Evolutionary conservation across 78 protist genomes (phyloP), one percentile per base, ranked within the genome.

Genomic region (Protostelium mycophagum): DNA sequence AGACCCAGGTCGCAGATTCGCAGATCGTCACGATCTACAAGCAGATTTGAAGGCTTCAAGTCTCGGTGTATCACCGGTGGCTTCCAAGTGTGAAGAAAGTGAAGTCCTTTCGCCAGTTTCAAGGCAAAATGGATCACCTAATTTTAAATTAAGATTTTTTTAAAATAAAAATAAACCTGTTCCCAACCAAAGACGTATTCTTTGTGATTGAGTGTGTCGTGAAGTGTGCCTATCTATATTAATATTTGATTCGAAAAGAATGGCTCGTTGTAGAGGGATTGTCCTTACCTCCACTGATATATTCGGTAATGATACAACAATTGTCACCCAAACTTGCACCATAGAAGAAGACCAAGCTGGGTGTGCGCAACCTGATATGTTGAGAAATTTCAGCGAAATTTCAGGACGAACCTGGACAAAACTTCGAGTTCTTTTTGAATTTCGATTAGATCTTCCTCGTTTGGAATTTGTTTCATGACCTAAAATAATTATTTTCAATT

Each of bases 11-110:
- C 73, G 16, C 73, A 51, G 73, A 51, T 51, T 51, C 73, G 5
- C 16, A 51, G 16, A 51, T 88, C 94, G 83, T 91, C 94, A 28
- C 89, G 88, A 0, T 86, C 29, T n/a, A 91, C 87, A 90, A 93
- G 88, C 83, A 93, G 83, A 38, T 93, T 93, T 25, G 91, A 90
- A 0, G 95, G 95, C 28, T 93, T 93, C 9, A 93, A 28, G 34
- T 93, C 95, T 25, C 95, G 31, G 85, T 93, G 95, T 29, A 90
- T 90, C 86, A 93, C 89, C 1, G 95, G 95, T 28, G 63, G 90
- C 35, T 88, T 89, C 37, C 86, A 89, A 0, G 90, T 90, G 83
- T 93, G 95, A 28, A 93, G 88, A 16, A 90, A 90, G 1, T 93
- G 91, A 1, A 93, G 86, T 36, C 95, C 95, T 34, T 90, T 89